Percentiles rank a stretch among this genome's conserved stretches.
phyloP scores from a whole-genome alignment of 2,329 filamentous ascomycete genomes.

The Talaromyces rugulosus region DNA sequence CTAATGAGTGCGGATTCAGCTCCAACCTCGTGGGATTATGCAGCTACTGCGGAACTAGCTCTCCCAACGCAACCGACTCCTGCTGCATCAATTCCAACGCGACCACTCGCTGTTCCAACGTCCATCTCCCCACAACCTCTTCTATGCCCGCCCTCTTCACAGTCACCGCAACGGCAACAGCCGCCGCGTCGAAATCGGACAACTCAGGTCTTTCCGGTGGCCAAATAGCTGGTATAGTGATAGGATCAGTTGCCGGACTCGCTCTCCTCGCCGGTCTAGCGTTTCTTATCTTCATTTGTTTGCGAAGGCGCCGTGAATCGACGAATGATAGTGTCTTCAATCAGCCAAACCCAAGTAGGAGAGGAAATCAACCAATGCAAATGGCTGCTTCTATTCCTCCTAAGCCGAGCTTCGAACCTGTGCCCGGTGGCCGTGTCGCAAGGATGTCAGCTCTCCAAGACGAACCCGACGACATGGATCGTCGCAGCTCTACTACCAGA shows the following conservation, averaged over 20 bases:
- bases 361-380: slow-evolving; percentile 39
- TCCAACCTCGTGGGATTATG: slow-evolving; percentile 72
- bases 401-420: slow-evolving; percentile 61
- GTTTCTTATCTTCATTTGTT: slow-evolving; percentile 52
- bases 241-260: slow-evolving; percentile 66
- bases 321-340: slow-evolving; percentile 76
- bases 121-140: slow-evolving; percentile 69
- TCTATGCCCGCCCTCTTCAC: slow-evolving; percentile 56
- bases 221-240: slow-evolving; percentile 14
- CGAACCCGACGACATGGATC: slow-evolving; percentile 58
- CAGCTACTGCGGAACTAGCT: slow-evolving; percentile 77
- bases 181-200: slow-evolving; percentile 31
- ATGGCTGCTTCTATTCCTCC: slow-evolving; percentile 29
- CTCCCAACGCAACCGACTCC: slow-evolving; percentile 87
- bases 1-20: slow-evolving; percentile 78
- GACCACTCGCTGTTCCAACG: slow-evolving; percentile 66
- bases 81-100: slow-evolving; percentile 83
- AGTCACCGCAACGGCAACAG: slow-evolving; percentile 60
- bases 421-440: slow-evolving; percentile 84
- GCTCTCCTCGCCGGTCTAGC: slow-evolving; percentile 65
- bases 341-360: slow-evolving; percentile 69
- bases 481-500: slow-evolving; percentile 12
- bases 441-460: slow-evolving; percentile 93
- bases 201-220: slow-evolving; percentile 59
- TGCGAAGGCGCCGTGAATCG: slow-evolving; percentile 52